A percentile compares a stretch with the other conserved stretches of the same genome.
Conservation (phyloP, 2,329 filamentous ascomycete genomes). For the Dactylellina leptospora region DNA sequence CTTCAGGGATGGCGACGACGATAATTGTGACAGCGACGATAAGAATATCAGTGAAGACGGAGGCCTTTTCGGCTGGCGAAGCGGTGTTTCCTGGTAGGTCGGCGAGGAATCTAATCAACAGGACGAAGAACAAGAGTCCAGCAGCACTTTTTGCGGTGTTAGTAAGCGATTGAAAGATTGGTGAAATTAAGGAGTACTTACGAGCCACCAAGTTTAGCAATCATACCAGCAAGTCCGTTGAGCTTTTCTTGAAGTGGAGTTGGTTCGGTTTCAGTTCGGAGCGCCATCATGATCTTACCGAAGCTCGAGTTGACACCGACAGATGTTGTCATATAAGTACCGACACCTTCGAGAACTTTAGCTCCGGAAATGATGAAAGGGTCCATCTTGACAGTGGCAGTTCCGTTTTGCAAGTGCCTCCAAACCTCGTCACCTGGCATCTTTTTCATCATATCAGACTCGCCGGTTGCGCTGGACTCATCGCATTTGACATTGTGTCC, state of each 20-base stretch:
- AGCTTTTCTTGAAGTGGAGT: slow-evolving; percentile 80
- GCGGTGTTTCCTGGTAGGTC: slow-evolving; percentile 67
- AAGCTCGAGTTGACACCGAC: slow-evolving; percentile 78
- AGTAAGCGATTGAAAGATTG: slow-evolving; percentile 20
- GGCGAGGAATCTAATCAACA: slow-evolving; percentile 85
- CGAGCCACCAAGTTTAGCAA: slow-evolving; percentile 78
- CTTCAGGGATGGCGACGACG: slow-evolving; percentile 81
- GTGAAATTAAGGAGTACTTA: slow-evolving; percentile 46
- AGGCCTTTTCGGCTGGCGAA: slow-evolving; percentile 77
- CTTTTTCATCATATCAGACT: slow-evolving; percentile 79
- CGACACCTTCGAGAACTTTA: slow-evolving; percentile 79
- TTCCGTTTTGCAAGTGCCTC: slow-evolving; percentile 72
- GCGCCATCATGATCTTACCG: slow-evolving; percentile 76
- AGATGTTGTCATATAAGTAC: slow-evolving; percentile 77
- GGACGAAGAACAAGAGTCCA: slow-evolving; percentile 80
- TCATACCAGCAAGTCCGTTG: slow-evolving; percentile 77
- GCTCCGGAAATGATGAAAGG: slow-evolving; percentile 86
- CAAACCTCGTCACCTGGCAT: slow-evolving; percentile 73
- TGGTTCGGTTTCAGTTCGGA: slow-evolving; percentile 77
- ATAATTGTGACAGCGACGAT: slow-evolving; percentile 82
- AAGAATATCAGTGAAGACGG: slow-evolving; percentile 77
- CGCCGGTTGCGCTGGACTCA: slow-evolving; percentile 80
- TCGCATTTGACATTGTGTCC: slow-evolving; percentile 80
- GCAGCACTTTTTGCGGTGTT: slow-evolving; percentile 68
- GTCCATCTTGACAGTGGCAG: slow-evolving; percentile 76